Conservation (phyloP, 2,329 filamentous ascomycete genomes). For the Amauroascus verrucosus region DNA sequence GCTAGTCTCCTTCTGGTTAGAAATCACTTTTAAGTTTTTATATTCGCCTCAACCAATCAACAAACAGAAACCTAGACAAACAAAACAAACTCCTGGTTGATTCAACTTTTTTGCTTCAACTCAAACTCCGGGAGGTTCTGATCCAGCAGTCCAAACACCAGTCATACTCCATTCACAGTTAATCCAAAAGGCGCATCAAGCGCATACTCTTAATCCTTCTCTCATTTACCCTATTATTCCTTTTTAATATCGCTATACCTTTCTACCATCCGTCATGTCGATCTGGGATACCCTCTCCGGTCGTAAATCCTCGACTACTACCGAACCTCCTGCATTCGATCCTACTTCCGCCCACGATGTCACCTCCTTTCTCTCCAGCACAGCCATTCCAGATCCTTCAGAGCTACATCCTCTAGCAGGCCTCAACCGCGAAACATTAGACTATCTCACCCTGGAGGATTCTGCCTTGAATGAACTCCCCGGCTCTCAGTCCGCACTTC, state of each 20-base stretch:
- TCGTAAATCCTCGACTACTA: constrained; percentile 44
- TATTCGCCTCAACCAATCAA: background rate
- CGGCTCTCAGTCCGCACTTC: constrained; percentile 74
- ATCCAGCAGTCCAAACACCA: background rate
- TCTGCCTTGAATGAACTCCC: constrained; percentile 76
- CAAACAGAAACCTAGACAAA: background rate
- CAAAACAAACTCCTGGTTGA: background rate
- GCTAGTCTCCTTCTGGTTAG: background rate
- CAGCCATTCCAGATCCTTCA: constrained; percentile 72
- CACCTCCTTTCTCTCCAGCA: constrained; percentile 70
- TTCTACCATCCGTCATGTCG: constrained; percentile 36
- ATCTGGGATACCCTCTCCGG: constrained; percentile 54
- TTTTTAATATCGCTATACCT: constrained; percentile 15
- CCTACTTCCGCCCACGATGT: constrained; percentile 66
- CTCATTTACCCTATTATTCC: constrained; percentile 17
- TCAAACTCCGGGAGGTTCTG: background rate
- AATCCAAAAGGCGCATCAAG: background rate
- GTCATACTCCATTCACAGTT: background rate
- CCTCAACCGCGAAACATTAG: constrained; percentile 81
- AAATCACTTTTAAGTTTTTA: background rate
- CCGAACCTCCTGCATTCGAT: constrained; percentile 54
- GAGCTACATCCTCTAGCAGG: constrained; percentile 88
- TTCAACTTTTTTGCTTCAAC: constrained; percentile 1
- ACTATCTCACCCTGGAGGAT: constrained; percentile 92
- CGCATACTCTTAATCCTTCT: background rate